These are phyloP conservation scores for Phytophthora aleatoria DNA, from an alignment of 352 stramenopile species.

Conservation along the genomic window DNA sequence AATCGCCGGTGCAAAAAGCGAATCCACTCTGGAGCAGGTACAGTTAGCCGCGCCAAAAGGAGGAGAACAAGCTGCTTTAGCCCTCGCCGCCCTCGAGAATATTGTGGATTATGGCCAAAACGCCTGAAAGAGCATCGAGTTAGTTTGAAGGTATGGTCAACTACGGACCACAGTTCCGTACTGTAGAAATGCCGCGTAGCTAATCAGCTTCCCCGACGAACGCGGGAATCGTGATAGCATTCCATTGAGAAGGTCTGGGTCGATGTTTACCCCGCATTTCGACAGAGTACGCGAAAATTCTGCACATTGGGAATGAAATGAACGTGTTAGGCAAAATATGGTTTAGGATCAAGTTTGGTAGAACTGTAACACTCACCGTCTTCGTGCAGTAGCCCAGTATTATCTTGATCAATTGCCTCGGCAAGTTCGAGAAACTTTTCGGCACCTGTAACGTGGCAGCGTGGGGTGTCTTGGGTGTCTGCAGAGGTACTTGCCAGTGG, in stretches of 20 bases:
- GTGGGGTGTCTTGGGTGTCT: conserved; percentile 49
- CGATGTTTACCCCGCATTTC: conserved; percentile 39
- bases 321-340: neutral
- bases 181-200: conserved; percentile 59
- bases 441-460: conserved; percentile 50
- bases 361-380: conserved; percentile 30
- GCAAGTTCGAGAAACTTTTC: conserved; percentile 60
- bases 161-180: conserved; percentile 14
- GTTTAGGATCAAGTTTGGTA: neutral
- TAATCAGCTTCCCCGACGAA: conserved; percentile 36
- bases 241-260: conserved; percentile 31
- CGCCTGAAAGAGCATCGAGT: conserved; percentile 28
- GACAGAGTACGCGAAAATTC: conserved; percentile 47
- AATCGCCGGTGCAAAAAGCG: conserved; percentile 38
- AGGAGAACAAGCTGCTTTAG: conserved; percentile 42
- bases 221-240: conserved; percentile 62
- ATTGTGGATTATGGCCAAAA: conserved; percentile 53
- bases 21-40: conserved; percentile 29
- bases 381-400: conserved; percentile 45
- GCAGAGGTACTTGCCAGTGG: conserved; percentile 7
- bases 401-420: conserved; percentile 40
- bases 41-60: conserved; percentile 19
- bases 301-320: conserved; percentile 4
- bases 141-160: neutral
- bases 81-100: conserved; percentile 41